Evolutionary conservation across 495 filamentous ascomycete genomes (phyloP), one percentile per base, ranked within the genome.

Genomic region (Podospora australis): DNA sequence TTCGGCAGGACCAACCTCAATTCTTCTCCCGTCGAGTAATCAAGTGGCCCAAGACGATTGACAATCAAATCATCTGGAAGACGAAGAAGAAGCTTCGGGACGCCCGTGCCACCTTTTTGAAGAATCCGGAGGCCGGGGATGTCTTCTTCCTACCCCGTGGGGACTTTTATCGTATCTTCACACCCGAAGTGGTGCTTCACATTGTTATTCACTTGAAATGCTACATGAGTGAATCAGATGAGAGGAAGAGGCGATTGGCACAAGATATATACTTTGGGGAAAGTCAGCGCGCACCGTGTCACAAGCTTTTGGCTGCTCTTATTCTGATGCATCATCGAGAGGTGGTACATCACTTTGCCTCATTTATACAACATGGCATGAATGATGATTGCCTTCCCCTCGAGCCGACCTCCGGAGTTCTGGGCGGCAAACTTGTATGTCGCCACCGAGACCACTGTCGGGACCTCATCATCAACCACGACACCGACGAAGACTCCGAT

Each of bases 221-320:
- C 21, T 42, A 28, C 39, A 8, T 6, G 21, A 16, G 30, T 16
- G 9, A 6, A 25, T 19, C 19, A 7, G 36, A n/a, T 4, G 10
- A 22, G 7, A 22, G 11, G 0, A 20, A 42, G 11, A 23, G 3
- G 22, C 8, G 26, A 42, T 24, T 42, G 11, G 39, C 39, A 21
- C 39, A 42, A 26, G 22, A 42, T 25, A 42, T 42, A 20, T 42
- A 42, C 23, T 42, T 13, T 0, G 39, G 39, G 7, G 39, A 42
- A 13, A 22, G 17, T 24, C 17, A n/a, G 11, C 39, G 21, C 20
- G 9, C 20, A n/a, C 39, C 20, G 11, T 42, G 20, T 22, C 23
- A 22, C 7, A 21, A 23, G 11, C 21, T 42, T 2, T 10, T 42
- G 9, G 39, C 39, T 25, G 9, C 39, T 11, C 17, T 42, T 11